Percentiles rank a stretch among this genome's conserved stretches.
Evolutionary conservation across 2,329 filamentous ascomycete species (phyloP).

Genomic region (Mycocentrospora acerina): DNA sequence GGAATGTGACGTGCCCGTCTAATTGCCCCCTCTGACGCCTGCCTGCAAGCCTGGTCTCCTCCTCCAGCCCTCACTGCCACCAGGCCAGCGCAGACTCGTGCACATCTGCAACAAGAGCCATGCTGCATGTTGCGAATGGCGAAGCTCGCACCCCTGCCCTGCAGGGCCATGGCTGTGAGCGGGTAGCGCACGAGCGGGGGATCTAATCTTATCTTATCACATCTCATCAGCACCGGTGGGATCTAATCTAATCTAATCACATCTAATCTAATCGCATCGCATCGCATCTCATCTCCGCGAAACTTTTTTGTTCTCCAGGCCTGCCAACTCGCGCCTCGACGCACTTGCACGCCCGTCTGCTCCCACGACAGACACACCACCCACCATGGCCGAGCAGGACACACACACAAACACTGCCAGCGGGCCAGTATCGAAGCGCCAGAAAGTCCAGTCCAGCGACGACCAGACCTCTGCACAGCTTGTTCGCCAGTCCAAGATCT

Average conservation of each 20-base stretch:
- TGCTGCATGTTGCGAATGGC: background rate
- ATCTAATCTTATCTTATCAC: conserved; percentile 31
- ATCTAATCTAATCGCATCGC: conserved; percentile 1
- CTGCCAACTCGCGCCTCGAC: background rate
- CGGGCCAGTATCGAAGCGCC: conserved; percentile 68
- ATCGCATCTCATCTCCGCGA: conserved; percentile 2
- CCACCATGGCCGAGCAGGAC: conserved; percentile 51
- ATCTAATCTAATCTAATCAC: conserved; percentile 7
- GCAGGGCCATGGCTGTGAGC: background rate
- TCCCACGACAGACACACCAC: conserved; percentile 5
- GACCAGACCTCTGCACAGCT: conserved; percentile 46
- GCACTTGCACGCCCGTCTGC: background rate
- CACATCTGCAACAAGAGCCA: no score
- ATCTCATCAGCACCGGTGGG: no score
- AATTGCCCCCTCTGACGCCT: no score
- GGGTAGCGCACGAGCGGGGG: conserved; percentile 8
- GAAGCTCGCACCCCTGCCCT: background rate
- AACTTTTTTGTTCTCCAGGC: background rate
- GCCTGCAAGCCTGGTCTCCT: no score
- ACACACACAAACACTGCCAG: conserved; percentile 46
- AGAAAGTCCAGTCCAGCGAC: conserved; percentile 28
- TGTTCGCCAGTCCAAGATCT: conserved; percentile 69
- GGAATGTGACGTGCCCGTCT: no score
- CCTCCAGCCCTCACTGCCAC: background rate
- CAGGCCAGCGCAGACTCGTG: no score